These are phyloP conservation scores for Thelonectria olida DNA, from an alignment of 2,329 filamentous ascomycete genomes.

Conservation along the genomic window DNA sequence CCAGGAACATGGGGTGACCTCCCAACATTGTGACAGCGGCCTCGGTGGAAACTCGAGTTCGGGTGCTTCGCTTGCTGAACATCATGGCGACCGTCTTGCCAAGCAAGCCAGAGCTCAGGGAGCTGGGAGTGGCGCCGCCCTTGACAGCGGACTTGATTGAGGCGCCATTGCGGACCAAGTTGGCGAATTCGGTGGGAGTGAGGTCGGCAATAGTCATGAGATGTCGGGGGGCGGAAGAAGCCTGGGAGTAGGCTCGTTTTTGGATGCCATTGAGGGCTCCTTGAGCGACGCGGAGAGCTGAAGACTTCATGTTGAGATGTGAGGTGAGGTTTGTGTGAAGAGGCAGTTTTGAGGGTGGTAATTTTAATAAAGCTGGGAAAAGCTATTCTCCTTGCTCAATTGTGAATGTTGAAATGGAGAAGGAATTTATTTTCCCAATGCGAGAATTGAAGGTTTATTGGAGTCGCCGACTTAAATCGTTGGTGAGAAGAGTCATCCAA, in stretches of 20 bases:
- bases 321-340: not conserved
- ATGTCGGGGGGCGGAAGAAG: constrained; percentile 71
- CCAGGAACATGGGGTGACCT: constrained; percentile 95
- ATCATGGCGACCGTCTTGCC: constrained; percentile 92
- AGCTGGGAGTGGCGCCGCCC: constrained; percentile 62
- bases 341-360: not conserved
- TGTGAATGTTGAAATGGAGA: not conserved
- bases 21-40: constrained; percentile 88
- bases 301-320: constrained; percentile 45
- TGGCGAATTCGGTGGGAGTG: constrained; percentile 79
- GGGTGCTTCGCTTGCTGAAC: constrained; percentile 95
- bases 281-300: constrained; percentile 46
- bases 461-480: constrained; percentile 3
- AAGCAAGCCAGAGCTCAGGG: constrained; percentile 69
- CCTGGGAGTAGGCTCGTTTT: constrained; percentile 54
- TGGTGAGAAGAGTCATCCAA: constrained; percentile 10
- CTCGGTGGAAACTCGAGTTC: constrained; percentile 93
- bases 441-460: not conserved
- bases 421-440: not conserved
- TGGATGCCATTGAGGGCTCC: constrained; percentile 49
- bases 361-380: not conserved
- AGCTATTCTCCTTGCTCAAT: not conserved
- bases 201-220: constrained; percentile 92
- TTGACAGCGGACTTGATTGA: constrained; percentile 82
- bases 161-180: constrained; percentile 84